Conservation (phyloP, 2,329 filamentous ascomycete genomes). For the Knoxdaviesia proteae region DNA sequence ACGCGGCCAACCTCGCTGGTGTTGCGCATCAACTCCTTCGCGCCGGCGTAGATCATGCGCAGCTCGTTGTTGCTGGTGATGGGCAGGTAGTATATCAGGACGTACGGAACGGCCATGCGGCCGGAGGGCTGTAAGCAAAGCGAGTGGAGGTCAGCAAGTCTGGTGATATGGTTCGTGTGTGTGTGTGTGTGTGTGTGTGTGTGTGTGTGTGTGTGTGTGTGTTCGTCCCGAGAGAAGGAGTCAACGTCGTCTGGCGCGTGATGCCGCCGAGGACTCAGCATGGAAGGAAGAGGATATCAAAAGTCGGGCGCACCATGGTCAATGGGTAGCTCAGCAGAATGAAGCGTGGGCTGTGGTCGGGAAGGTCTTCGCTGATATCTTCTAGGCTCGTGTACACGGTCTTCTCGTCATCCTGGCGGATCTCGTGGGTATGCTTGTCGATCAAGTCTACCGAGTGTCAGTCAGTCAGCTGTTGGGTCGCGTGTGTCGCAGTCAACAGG, state of each 20-base stretch:
- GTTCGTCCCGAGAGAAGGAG: no score
- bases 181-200: no score
- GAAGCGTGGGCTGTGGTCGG: slow-evolving; percentile 78
- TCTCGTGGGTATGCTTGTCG: slow-evolving; percentile 76
- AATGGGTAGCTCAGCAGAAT: slow-evolving; percentile 80
- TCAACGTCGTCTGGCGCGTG: no score
- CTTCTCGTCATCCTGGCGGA: slow-evolving; percentile 61
- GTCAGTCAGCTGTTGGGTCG: no score
- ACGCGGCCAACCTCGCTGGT: slow-evolving; percentile 78
- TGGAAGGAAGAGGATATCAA: neutral
- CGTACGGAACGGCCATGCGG: slow-evolving; percentile 74
- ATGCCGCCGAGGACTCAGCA: neutral
- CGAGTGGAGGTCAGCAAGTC: slow-evolving; percentile 4
- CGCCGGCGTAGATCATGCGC: slow-evolving; percentile 87
- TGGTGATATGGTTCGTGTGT: no score
- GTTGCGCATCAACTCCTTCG: slow-evolving; percentile 88
- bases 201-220: no score
- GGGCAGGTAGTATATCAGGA: slow-evolving; percentile 85
- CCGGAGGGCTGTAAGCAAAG: slow-evolving; percentile 44
- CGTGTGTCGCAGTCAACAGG: no score
- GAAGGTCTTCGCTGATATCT: slow-evolving; percentile 70
- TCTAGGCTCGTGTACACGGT: slow-evolving; percentile 61
- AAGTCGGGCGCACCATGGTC: slow-evolving; percentile 41
- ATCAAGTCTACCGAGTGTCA: slow-evolving; percentile 49
- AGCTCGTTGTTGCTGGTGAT: slow-evolving; percentile 72